Conservation (phyloP, 1,284 basidiomycete species). For the Sparassis latifolia region DNA sequence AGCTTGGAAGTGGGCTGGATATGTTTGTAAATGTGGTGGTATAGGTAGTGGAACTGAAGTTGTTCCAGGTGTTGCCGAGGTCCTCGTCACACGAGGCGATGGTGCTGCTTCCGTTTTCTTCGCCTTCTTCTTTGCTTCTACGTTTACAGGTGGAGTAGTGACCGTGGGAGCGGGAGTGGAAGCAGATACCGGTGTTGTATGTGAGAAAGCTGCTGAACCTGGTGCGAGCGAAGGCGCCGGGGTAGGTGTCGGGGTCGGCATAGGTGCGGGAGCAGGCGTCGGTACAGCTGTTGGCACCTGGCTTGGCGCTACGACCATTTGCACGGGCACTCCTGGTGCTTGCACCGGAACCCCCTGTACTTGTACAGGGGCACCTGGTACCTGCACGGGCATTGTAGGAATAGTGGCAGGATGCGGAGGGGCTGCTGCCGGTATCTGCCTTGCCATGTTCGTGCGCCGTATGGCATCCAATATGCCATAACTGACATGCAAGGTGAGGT, state of each 20-base stretch:
- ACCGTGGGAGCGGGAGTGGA: constrained; percentile 15
- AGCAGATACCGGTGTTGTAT: constrained; percentile 12
- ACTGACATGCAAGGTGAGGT: constrained; percentile 25
- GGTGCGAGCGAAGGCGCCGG: constrained; percentile 12
- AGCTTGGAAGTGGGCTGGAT: constrained; percentile 7
- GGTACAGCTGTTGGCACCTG: constrained; percentile 1
- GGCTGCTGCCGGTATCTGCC: background rate
- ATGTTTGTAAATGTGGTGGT: constrained; percentile 13
- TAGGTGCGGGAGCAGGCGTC: constrained; percentile 2
- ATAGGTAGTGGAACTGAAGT: constrained; percentile 7
- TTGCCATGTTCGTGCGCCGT: constrained; percentile 6
- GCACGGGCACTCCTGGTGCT: background rate
- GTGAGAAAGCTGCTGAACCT: constrained; percentile 3
- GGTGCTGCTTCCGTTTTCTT: constrained; percentile 10
- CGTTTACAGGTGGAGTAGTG: constrained; percentile 6
- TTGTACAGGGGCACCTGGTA: background rate
- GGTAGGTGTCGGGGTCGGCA: constrained; percentile 1
- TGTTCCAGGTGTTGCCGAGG: constrained; percentile 13
- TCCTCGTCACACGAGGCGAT: constrained; percentile 11
- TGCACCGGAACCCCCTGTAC: background rate
- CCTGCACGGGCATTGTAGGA: background rate
- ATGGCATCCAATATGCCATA: constrained; percentile 49
- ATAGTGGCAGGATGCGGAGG: background rate
- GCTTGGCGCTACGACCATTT: constrained; percentile 13
- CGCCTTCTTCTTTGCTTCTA: constrained; percentile 10